phyloP scores from a whole-genome alignment of 768 basidiomycete genomes.

The Termitomyces sp. region DNA sequence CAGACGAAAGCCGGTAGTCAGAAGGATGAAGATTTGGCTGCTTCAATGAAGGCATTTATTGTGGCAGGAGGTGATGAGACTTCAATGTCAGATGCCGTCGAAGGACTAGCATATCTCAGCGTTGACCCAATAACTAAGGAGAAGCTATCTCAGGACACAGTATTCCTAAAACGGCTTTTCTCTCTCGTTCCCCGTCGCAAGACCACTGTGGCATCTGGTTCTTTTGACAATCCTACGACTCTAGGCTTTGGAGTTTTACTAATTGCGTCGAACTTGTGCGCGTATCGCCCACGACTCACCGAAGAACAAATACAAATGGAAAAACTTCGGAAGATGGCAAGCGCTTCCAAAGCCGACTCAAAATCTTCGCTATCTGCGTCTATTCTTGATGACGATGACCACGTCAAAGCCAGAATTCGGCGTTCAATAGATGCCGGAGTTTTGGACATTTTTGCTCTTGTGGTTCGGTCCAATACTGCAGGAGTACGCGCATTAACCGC shows the following conservation, averaged over 20 bases:
- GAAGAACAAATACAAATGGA: constrained; percentile 83
- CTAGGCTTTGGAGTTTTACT: constrained; percentile 76
- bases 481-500: constrained; percentile 58
- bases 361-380: constrained; percentile 30
- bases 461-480: constrained; percentile 58
- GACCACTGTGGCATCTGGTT: constrained; percentile 14
- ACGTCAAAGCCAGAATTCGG: constrained; percentile 60
- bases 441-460: constrained; percentile 56
- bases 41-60: constrained; percentile 56
- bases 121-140: constrained; percentile 62
- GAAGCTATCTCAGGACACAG: constrained; percentile 45
- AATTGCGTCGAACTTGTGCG: constrained; percentile 72
- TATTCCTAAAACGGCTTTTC: constrained; percentile 57
- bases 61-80: constrained; percentile 34
- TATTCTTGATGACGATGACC: constrained; percentile 58
- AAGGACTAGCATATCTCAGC: constrained; percentile 84
- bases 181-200: constrained; percentile 53
- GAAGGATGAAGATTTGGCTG: constrained; percentile 44
- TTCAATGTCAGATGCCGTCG: constrained; percentile 63
- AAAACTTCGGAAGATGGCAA: constrained; percentile 75
- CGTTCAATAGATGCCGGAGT: constrained; percentile 59
- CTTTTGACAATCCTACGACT: constrained; percentile 37
- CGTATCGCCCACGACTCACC: constrained; percentile 65
- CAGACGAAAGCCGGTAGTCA: constrained; percentile 10
- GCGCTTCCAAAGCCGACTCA: constrained; percentile 27